Percentiles rank a stretch among this genome's conserved stretches.
phyloP scores from a whole-genome alignment of 225 moss, liverwort and hornwort species.

The Pseudisothecium myosuroides region DNA sequence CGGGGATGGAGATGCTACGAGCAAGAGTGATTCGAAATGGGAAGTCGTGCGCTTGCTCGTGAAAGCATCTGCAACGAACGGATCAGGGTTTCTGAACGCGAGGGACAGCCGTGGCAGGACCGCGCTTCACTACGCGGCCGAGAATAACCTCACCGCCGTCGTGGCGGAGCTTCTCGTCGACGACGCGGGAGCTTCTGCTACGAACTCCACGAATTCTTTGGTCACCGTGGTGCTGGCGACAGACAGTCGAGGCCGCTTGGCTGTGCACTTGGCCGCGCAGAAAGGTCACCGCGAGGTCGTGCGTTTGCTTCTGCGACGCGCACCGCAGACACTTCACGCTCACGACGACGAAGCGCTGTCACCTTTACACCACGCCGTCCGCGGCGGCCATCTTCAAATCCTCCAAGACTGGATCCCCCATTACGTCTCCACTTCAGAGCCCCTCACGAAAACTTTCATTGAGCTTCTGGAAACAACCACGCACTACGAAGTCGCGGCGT shows the following conservation, averaged over 20 bases:
- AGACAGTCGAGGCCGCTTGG: background rate
- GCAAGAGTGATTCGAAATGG: background rate
- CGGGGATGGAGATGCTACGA: background rate
- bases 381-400: background rate
- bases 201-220: background rate
- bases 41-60: background rate
- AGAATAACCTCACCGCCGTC: background rate
- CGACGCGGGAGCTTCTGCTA: background rate
- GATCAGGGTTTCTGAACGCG: background rate
- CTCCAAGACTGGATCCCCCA: background rate
- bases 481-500: background rate
- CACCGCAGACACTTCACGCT: background rate
- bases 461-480: background rate
- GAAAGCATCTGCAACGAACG: background rate
- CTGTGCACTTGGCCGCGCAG: background rate
- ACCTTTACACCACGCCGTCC: background rate
- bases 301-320: background rate
- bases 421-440: background rate
- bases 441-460: background rate
- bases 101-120: background rate
- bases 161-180: background rate
- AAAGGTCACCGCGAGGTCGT: background rate
- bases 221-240: background rate
- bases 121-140: background rate
- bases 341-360: background rate